Evolutionary conservation across 306 rosid genomes (phyloP).

Genomic region (Lathyrus tuberosus): DNA sequence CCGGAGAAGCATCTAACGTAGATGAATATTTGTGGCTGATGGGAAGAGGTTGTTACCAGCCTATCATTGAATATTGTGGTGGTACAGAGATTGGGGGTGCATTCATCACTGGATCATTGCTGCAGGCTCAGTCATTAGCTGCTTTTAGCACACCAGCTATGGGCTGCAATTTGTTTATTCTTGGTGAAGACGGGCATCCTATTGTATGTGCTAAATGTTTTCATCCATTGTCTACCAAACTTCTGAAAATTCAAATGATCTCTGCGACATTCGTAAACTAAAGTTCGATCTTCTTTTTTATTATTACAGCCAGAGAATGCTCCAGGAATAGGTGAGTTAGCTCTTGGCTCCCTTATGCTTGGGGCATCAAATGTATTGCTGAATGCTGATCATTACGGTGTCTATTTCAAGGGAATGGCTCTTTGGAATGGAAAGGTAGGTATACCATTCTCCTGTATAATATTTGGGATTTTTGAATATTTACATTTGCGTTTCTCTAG

Average conservation of each 20-base stretch:
- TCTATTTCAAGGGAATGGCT: constrained; percentile 94
- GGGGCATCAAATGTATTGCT: constrained; percentile 80
- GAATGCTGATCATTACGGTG: constrained; percentile 83
- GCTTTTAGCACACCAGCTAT: constrained; percentile 97
- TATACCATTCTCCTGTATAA: constrained; percentile 36
- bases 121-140: constrained; percentile 88
- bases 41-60: constrained; percentile 94
- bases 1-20: constrained; percentile 92
- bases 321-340: constrained; percentile 95
- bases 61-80: constrained; percentile 92
- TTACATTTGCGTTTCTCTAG: constrained; percentile 30
- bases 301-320: constrained; percentile 62
- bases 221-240: neutral
- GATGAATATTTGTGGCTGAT: constrained; percentile 97
- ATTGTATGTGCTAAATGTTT: constrained; percentile 54
- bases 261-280: constrained; percentile 17
- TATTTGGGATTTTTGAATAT: constrained; percentile 26
- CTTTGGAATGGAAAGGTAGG: constrained; percentile 74
- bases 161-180: constrained; percentile 83
- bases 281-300: constrained; percentile 21
- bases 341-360: constrained; percentile 79
- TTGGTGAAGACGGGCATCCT: constrained; percentile 71
- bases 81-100: constrained; percentile 98
- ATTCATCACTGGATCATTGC: constrained; percentile 81
- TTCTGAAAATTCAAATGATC: constrained; percentile 11